These are phyloP conservation scores for Perkinsus chesapeaki DNA, from an alignment of 169 alveolate genomes.

Conservation along the genomic window DNA sequence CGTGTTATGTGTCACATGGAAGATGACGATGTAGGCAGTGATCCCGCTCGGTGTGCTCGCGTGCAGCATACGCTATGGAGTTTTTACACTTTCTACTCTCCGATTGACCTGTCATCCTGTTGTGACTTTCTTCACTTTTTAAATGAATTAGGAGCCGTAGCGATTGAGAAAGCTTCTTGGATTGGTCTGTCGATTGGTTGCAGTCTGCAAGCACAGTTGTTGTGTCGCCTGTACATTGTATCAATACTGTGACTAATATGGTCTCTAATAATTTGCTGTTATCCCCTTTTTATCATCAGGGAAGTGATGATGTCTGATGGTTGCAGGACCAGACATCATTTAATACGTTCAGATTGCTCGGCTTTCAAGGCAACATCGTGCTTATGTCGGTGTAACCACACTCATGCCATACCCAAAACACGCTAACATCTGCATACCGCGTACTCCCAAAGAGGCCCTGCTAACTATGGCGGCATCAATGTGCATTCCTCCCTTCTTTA, in stretches of 20 bases:
- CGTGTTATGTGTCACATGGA: neutral
- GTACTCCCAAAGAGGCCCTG: neutral
- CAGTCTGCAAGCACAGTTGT: neutral
- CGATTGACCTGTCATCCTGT: too few species aligned
- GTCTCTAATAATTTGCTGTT: too few species aligned
- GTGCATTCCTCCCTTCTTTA: neutral
- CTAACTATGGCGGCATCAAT: neutral
- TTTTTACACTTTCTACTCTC: too few species aligned
- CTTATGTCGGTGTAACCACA: neutral
- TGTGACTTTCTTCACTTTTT: too few species aligned
- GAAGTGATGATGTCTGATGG: too few species aligned
- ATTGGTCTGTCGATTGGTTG: neutral
- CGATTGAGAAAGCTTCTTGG: neutral
- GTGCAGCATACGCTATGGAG: too few species aligned
- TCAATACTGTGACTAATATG: neutral
- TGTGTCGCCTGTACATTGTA: neutral
- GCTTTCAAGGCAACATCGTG: neutral
- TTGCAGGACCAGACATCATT: too few species aligned
- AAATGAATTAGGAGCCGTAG: too few species aligned
- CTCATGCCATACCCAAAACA: neutral
- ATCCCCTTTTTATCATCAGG: too few species aligned
- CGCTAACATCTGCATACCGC: neutral
- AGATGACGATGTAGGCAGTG: neutral
- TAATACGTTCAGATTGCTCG: slow-evolving; percentile 1
- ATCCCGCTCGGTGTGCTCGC: too few species aligned